Percentiles rank a stretch among this genome's conserved stretches.
These are phyloP conservation scores for Chlamydomonas sp. DNA, from an alignment of 139 green algal genomes.

Conservation along the genomic window DNA sequence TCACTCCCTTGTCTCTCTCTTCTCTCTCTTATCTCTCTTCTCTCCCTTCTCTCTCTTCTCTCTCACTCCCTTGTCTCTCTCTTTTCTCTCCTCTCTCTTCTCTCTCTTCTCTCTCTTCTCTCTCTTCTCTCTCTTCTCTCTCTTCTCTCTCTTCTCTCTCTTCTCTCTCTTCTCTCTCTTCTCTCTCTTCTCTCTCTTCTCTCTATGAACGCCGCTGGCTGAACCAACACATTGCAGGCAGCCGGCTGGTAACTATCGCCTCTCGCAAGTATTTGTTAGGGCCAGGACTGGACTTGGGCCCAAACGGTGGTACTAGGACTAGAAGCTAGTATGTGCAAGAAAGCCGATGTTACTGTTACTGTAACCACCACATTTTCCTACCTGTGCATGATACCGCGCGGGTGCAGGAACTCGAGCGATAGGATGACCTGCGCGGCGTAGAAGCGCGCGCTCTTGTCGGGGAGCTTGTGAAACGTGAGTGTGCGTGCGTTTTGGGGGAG, in stretches of 20 bases:
- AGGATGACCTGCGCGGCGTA: slow-evolving; percentile 61
- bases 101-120: neutral
- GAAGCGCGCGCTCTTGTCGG: slow-evolving; percentile 64
- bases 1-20: neutral
- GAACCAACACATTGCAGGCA: too few relatives aligned
- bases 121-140: neutral
- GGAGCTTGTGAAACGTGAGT: slow-evolving; percentile 35
- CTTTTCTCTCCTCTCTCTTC: neutral
- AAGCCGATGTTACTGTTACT: too few relatives aligned
- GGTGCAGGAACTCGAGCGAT: slow-evolving; percentile 59
- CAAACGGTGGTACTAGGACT: too few relatives aligned
- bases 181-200: neutral
- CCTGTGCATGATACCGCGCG: slow-evolving; percentile 50
- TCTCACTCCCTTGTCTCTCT: neutral
- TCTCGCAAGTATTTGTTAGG: too few relatives aligned
- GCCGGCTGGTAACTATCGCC: too few relatives aligned
- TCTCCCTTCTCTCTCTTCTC: neutral
- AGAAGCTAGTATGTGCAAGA: too few relatives aligned
- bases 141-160: neutral
- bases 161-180: neutral
- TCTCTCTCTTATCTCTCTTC: neutral
- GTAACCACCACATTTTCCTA: slow-evolving; percentile 73
- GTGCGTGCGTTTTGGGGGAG: too few relatives aligned
- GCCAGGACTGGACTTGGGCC: too few relatives aligned
- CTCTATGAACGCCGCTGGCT: too few relatives aligned